A percentile compares a stretch with the other conserved stretches of the same genome.
phyloP scores from a whole-genome alignment of 2,329 filamentous ascomycete genomes.

The Emmonsiellopsis sp. region DNA sequence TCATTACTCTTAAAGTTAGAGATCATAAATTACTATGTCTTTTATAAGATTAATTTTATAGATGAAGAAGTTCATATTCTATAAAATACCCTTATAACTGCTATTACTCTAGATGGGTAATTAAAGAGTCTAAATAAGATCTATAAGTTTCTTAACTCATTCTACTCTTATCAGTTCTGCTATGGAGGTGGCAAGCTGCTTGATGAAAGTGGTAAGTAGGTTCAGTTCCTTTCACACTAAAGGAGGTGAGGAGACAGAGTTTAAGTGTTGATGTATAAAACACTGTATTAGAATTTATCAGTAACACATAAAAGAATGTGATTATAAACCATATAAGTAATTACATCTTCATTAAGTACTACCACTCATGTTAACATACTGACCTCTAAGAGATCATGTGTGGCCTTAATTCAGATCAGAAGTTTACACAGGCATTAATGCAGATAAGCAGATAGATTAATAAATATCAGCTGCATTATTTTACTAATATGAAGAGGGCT shows the following conservation, averaged over 20 bases:
- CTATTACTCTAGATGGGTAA: conserved; percentile 8
- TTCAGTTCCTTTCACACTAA: no score
- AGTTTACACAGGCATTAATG: conserved; percentile 11
- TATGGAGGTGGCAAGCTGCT: no score
- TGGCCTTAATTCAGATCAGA: conserved; percentile 12
- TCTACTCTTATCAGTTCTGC: conserved; percentile 18
- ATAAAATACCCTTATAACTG: conserved; percentile 12
- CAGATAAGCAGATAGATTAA: conserved; percentile 15
- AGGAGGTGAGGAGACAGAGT: conserved; percentile 12
- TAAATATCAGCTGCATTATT: no score
- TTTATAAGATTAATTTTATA: conserved; percentile 19
- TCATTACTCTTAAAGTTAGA: conserved; percentile 15
- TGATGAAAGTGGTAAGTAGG: no score
- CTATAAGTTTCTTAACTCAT: conserved; percentile 13
- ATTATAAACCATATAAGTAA: conserved; percentile 16
- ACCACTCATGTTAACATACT: conserved; percentile 11
- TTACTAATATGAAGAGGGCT: conserved; percentile 9
- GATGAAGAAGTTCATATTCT: conserved; percentile 13
- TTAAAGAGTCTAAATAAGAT: conserved; percentile 16
- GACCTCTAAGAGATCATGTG: conserved; percentile 14
- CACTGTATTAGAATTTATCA: conserved; percentile 16
- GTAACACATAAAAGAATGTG: conserved; percentile 15
- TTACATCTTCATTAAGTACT: conserved; percentile 18
- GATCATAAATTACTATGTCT: conserved; percentile 17
- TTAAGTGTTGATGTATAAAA: no score